Evolutionary conservation across 768 basidiomycete genomes (phyloP).

Genomic region (Gymnopilus junonius): DNA sequence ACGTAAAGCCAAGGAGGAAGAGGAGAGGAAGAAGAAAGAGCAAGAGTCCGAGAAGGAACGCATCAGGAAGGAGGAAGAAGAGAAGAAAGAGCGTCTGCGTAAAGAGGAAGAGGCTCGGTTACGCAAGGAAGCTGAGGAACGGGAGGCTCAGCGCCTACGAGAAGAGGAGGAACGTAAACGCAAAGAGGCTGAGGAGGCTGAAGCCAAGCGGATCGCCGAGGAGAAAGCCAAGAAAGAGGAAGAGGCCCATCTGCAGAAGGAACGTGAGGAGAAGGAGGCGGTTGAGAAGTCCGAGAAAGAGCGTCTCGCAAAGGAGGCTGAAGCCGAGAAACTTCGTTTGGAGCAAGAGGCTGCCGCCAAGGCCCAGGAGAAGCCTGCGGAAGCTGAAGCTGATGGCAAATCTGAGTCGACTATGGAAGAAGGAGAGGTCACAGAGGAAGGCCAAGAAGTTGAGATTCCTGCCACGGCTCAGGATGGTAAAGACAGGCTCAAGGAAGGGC

Average conservation of each 20-base stretch:
- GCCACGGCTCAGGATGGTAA: constrained; percentile 30
- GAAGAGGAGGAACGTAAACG: constrained; percentile 41
- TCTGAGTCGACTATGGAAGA: constrained; percentile 26
- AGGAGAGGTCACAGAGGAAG: constrained; percentile 26
- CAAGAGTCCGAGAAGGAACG: constrained; percentile 32
- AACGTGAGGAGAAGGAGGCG: constrained; percentile 37
- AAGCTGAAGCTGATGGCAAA: constrained; percentile 36
- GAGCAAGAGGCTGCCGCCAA: constrained; percentile 38
- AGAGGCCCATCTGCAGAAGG: constrained; percentile 40
- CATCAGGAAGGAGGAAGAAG: constrained; percentile 47
- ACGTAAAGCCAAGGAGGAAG: constrained; percentile 44
- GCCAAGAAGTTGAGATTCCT: constrained; percentile 23
- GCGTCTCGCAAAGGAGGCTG: constrained; percentile 45
- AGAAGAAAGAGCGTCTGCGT: constrained; percentile 40
- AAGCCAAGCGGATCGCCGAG: constrained; percentile 38
- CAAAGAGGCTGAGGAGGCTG: constrained; percentile 44
- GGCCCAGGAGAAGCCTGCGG: constrained; percentile 32
- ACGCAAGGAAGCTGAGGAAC: constrained; percentile 49
- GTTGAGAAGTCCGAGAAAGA: constrained; percentile 37
- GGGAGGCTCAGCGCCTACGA: constrained; percentile 39
- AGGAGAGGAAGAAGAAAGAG: constrained; percentile 41
- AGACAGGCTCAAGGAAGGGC: constrained; percentile 53
- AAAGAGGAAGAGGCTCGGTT: constrained; percentile 34
- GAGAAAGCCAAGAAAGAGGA: constrained; percentile 49
- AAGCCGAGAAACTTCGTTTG: constrained; percentile 40